Base-by-base conservation (phyloP, 495 filamentous ascomycete genomes). In the Tuber indicum region DNA sequence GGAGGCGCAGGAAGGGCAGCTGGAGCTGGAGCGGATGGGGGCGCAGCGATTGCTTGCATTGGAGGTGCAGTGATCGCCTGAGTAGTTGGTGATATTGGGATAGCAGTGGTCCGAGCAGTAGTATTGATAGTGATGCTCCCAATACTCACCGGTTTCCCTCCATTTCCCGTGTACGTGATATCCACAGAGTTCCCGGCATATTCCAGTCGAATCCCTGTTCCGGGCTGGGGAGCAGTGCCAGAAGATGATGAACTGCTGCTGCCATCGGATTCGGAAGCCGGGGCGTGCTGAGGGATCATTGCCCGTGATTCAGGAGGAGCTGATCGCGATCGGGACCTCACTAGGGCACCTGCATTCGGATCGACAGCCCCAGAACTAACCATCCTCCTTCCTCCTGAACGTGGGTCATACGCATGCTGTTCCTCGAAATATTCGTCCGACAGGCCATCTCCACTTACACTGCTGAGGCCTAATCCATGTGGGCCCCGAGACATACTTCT, bases 121-220 rank as follows among this genome's bases (percentile, higher is more conserved):
- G 81, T 83, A 39, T 83, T 83, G 58, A 83, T 83, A 14, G 81
- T 83, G 49, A 83, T 83, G 36, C 79, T 83, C 43, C 81, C 81
- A 44, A 83, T 78, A 42, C 72, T 78, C 32, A 82, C 45, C 19
- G 81, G 75, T 62, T 83, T 83, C 45, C 81, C 81, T 44, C 75
- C 75, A 26, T 75, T 69, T 36, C 81, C 78, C 14, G 73, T 78
- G 58, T 82, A 82, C 8, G 75, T 79, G 70, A 83, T 83, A 46
- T 83, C 81, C 71, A 83, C 79, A 1, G 81, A 81, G 47, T 81
- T 74, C 9, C 81, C 81, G 58, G 72, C 81, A 74, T 80, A 80
- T 69, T 83, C 81, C 72, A 83, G 66, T 70, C 81, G 82, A 47
- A 83, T 83, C 12, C 78, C 76, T 3, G 26, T 66, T 44, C 76